Conservation (phyloP, 2,329 filamentous ascomycete species). For the Dendrostoma leiphaemia region DNA sequence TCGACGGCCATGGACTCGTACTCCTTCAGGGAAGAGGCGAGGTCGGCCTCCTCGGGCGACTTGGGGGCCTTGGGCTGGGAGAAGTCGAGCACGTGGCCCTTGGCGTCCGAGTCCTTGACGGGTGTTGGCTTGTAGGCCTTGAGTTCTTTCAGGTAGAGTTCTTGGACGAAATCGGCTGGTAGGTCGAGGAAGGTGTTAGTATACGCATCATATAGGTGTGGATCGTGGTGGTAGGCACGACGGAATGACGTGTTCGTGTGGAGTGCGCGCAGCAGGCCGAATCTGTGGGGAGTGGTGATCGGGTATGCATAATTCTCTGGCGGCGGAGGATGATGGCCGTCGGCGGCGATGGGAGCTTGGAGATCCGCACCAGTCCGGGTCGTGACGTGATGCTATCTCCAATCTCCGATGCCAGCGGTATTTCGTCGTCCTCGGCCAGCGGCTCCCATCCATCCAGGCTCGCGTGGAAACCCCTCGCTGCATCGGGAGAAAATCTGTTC, state of each 20-base stretch:
- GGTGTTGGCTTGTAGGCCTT: constrained; percentile 88
- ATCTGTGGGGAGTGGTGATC: neutral
- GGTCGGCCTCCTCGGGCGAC: constrained; percentile 91
- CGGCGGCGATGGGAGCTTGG: neutral
- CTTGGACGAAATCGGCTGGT: constrained; percentile 93
- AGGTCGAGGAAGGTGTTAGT: constrained; percentile 25
- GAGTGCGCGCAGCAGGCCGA: neutral
- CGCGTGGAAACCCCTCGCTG: neutral
- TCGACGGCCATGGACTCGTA: constrained; percentile 95
- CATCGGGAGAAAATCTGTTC: neutral
- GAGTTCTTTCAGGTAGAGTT: constrained; percentile 95
- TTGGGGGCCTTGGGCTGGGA: constrained; percentile 72
- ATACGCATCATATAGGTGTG: no score
- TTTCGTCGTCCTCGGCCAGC: neutral
- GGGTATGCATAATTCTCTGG: no score
- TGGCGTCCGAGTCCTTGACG: constrained; percentile 81
- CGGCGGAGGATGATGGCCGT: no score
- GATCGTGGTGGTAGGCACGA: neutral
- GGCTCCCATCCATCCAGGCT: neutral
- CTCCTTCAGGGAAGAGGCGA: constrained; percentile 85
- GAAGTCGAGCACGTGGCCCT: constrained; percentile 91
- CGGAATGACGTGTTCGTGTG: neutral
- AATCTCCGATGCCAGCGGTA: neutral
- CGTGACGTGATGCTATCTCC: constrained; percentile 13
- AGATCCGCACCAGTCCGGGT: neutral